Base-by-base conservation (phyloP, 2,329 filamentous ascomycete genomes). In the Onygenales sp. region DNA sequence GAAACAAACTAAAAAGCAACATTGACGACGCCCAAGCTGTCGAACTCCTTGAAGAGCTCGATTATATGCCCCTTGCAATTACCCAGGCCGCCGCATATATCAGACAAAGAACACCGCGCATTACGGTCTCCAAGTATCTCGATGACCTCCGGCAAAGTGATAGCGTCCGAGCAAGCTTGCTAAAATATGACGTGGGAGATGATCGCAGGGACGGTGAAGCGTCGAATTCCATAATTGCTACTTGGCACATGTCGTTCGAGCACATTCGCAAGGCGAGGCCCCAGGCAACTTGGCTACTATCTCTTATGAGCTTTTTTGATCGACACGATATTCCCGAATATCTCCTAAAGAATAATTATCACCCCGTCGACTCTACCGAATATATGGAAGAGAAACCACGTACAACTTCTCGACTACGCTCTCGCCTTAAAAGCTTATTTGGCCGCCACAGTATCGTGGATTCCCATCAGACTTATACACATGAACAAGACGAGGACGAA, bases 181-280 rank as follows among this genome's bases (percentile, higher is more conserved):
- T 66, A 9, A 37, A 56, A 8, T 14, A 53, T 2, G 55, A 59
- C 14, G 39, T 40, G 31, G 53, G 49, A 33, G 59, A 65, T 45
- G 47, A 54, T 14, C 61, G 62, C 11, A 56, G 63, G 47, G 63
- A 64, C 42, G 36, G 27, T 11, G n/a, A 54, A n/a, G 54, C 57
- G 2, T 50, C 51, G 3, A 70, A 69, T 34, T 65, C 68, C 2
- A 60, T 71, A 1, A 62, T 65, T 0, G 60, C 53, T 1, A 70
- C 67, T 0, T 70, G 65, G 67, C 55, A 67, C 6, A 62, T 67
- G 1, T 69, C 67, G 0, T 69, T 70, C 37, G 44, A 56, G 0
- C 60, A 68, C 52, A 63, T 70, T 4, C 55, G 33, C 10, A n/a
- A 53, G 1, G 42, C 51, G 4, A 51, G 55, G 14, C 42, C 14